A percentile compares a stretch with the other conserved stretches of the same genome.
Evolutionary conservation across 2,329 filamentous ascomycete genomes (phyloP).

Genomic region (Aspergillus sclerotialis): DNA sequence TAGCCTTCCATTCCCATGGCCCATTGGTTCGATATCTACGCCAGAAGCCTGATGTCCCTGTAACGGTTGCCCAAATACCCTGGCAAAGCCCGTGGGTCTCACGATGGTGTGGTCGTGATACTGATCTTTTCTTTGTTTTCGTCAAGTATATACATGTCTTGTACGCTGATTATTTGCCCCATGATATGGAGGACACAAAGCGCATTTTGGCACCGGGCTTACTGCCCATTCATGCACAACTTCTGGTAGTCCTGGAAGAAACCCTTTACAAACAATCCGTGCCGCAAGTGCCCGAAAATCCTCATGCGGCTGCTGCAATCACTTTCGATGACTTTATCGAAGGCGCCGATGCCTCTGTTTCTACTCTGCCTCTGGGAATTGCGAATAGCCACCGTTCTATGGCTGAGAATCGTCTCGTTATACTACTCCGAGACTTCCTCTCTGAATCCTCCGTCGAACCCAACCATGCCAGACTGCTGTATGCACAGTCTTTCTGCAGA

Average conservation of each 20-base stretch:
- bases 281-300: slow-evolving; percentile 39
- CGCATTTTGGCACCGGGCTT: slow-evolving; percentile 66
- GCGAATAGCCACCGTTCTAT: slow-evolving; percentile 70
- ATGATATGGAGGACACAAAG: slow-evolving; percentile 46
- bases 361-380: slow-evolving; percentile 57
- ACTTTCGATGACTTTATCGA: slow-evolving; percentile 62
- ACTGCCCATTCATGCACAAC: slow-evolving; percentile 72
- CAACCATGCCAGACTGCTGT: slow-evolving; percentile 56
- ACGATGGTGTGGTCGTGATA: slow-evolving; percentile 80
- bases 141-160: slow-evolving; percentile 81
- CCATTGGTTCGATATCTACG: slow-evolving; percentile 54
- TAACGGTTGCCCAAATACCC: slow-evolving; percentile 64
- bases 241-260: slow-evolving; percentile 70
- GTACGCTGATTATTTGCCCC: slow-evolving; percentile 63
- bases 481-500: slow-evolving; percentile 66
- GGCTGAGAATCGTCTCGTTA: slow-evolving; percentile 80
- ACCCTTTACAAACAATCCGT: slow-evolving; percentile 68
- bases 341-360: slow-evolving; percentile 59
- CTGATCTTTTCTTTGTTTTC: slow-evolving; percentile 86
- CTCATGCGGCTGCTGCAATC: slow-evolving; percentile 44
- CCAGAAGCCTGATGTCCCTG: slow-evolving; percentile 58
- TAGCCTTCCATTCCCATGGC: slow-evolving; percentile 59
- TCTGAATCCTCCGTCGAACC: slow-evolving; percentile 52
- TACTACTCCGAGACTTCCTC: slow-evolving; percentile 74
- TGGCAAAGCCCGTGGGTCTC: slow-evolving; percentile 83